Evolutionary conservation across 441 rosid genomes (phyloP), one percentile per base, ranked within the genome.

Genomic region (Populus trichocarpa): DNA sequence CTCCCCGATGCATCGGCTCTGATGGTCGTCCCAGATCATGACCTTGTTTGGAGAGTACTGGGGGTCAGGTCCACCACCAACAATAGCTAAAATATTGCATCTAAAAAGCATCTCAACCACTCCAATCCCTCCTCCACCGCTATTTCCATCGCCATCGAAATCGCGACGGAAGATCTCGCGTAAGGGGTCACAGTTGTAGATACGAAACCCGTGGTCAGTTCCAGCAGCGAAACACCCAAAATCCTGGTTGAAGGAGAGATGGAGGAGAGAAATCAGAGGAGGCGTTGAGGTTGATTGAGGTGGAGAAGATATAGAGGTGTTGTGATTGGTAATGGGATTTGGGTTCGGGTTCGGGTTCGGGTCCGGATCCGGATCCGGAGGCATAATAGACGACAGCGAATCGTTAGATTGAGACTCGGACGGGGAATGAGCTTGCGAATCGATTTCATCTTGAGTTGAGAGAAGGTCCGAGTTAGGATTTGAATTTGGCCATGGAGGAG

Each of bases 21-120:
- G 98, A 69, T 93, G 95, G 75, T 95, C 98, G 33, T 95, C 98
- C 99, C 99, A 95, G 72, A 95, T 92, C 99, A 93, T 95, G 8
- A 95, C 96, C 85, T 91, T 95, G 46, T 86, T 91, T 0, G 90
- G 94, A 10, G 95, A 88, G 67, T 89, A 93, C 74, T 91, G 89
- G 20, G 98, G 97, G 69, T 90, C 88, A 7, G 92, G 80, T 12
- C 97, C 99, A 5, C 97, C 97, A 25, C 98, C 99, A 1, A 96
- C 97, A 10, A 96, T 87, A 2, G 98, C 97, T 25, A 93, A 77
- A 26, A 96, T 92, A 72, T 92, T 93, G 84, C 97, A 93, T 69
- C 99, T 84, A 79, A 96, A 96, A 22, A 96, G 93, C 98, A 96
- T 96, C 89, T 93, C 99, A 3, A 90, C 97, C 8, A 87, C 91